phyloP scores from a whole-genome alignment of 805 yeast genomes.

The Cyberlindnera maclurae region DNA sequence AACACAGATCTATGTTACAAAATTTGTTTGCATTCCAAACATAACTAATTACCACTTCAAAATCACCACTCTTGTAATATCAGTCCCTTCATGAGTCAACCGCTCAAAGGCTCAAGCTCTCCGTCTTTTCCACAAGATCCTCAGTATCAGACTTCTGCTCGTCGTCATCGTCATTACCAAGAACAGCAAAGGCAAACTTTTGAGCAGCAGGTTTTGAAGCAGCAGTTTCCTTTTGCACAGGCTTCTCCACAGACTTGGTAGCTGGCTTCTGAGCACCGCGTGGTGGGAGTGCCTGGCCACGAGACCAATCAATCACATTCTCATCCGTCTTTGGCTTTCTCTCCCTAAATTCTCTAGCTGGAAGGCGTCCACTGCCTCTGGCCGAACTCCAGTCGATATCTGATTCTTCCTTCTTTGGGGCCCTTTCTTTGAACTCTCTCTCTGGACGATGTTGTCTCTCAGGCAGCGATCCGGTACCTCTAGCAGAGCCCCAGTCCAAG shows the following conservation, averaged over 20 bases:
- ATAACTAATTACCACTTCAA: neutral
- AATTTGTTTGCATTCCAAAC: neutral
- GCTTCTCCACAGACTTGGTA: constrained; percentile 8
- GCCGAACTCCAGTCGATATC: constrained; percentile 54
- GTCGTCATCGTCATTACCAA: constrained; percentile 46
- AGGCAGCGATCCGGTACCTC: constrained; percentile 22
- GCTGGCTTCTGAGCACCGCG: constrained; percentile 7
- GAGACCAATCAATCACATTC: constrained; percentile 31
- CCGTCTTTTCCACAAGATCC: constrained; percentile 31
- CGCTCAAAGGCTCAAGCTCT: constrained; percentile 30
- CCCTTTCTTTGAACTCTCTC: constrained; percentile 22
- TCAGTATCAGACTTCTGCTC: constrained; percentile 30
- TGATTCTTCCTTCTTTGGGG: constrained; percentile 35
- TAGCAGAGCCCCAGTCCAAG: constrained; percentile 50
- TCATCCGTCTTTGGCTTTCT: constrained; percentile 26
- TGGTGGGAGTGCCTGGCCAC: constrained; percentile 21
- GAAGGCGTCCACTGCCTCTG: constrained; percentile 26
- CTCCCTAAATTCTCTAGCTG: constrained; percentile 33
- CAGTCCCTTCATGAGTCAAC: constrained; percentile 29
- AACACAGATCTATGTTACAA: neutral
- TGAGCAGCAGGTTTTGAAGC: constrained; percentile 26
- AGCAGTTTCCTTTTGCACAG: neutral
- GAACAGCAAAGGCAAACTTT: constrained; percentile 43
- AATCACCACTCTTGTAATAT: neutral
- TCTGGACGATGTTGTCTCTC: constrained; percentile 15